phyloP scores from a whole-genome alignment of 305 asterid species.

The Stenogyne calaminthoides region DNA sequence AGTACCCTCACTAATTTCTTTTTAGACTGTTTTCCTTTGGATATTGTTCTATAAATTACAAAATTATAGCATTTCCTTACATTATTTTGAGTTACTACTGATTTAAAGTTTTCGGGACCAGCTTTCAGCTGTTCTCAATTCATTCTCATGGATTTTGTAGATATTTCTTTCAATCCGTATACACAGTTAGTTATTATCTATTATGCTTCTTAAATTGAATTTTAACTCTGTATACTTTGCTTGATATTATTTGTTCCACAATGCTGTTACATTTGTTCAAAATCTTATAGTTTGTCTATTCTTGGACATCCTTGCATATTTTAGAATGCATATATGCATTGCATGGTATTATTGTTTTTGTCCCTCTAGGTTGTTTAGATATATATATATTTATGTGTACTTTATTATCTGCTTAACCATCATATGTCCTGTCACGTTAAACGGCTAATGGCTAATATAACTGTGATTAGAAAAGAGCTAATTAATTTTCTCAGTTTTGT shows the following conservation, averaged over 20 bases:
- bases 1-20: not conserved
- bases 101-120: not conserved
- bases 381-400: too few relatives aligned
- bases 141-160: not conserved
- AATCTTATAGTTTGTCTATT: not conserved
- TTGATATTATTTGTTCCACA: not conserved
- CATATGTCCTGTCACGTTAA: too few relatives aligned
- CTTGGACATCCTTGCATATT: not conserved
- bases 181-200: not conserved
- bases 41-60: not conserved
- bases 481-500: too few relatives aligned
- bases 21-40: not conserved
- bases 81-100: not conserved
- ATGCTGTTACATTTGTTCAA: not conserved
- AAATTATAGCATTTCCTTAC: not conserved
- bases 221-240: not conserved
- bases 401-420: too few relatives aligned
- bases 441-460: too few relatives aligned
- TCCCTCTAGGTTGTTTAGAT: not conserved
- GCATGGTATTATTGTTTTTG: not conserved
- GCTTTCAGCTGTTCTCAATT: not conserved
- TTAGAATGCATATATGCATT: not conserved
- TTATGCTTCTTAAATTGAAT: too few relatives aligned
- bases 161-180: not conserved
- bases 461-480: too few relatives aligned